phyloP scores from a whole-genome alignment of 768 basidiomycete genomes.

The Tricholoma sp. region DNA sequence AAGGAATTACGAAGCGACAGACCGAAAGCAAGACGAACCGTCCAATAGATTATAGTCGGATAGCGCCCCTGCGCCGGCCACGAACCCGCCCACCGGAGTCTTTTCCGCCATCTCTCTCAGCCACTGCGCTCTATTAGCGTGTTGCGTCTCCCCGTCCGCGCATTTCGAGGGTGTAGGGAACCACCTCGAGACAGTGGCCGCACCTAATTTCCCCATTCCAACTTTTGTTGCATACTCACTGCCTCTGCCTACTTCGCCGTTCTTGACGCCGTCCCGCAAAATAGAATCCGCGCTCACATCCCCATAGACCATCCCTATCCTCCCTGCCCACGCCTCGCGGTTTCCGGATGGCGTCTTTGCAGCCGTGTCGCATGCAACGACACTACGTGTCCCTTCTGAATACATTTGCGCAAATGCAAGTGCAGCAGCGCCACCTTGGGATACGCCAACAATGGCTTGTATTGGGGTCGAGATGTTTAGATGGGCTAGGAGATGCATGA shows the following conservation, averaged over 20 bases:
- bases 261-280: slow-evolving; percentile 5
- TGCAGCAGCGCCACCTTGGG: slow-evolving; percentile 47
- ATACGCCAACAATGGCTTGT: slow-evolving; percentile 46
- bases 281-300: slow-evolving; percentile 6
- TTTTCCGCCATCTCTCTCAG: slow-evolving; percentile 31
- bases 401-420: slow-evolving; percentile 41
- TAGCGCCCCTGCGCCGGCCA: slow-evolving; percentile 40
- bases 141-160: slow-evolving; percentile 9
- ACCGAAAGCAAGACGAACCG: slow-evolving; percentile 4
- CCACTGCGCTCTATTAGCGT: slow-evolving; percentile 18
- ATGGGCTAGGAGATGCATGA: slow-evolving; percentile 30
- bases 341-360: slow-evolving; percentile 41
- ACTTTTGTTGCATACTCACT: slow-evolving; percentile 26
- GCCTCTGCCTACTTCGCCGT: slow-evolving; percentile 11
- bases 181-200: slow-evolving; percentile 42
- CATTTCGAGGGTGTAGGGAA: slow-evolving; percentile 38
- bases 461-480: slow-evolving; percentile 33
- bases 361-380: slow-evolving; percentile 47
- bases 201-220: slow-evolving; percentile 38
- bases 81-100: slow-evolving; percentile 40
- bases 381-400: slow-evolving; percentile 27
- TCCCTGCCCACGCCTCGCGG: slow-evolving; percentile 43
- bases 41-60: slow-evolving; percentile 37
- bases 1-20: not conserved
- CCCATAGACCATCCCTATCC: slow-evolving; percentile 34